Evolutionary conservation across 106 monocot genomes (phyloP), one percentile per base, ranked within the genome.

Genomic region (Cymbidium sinense): DNA sequence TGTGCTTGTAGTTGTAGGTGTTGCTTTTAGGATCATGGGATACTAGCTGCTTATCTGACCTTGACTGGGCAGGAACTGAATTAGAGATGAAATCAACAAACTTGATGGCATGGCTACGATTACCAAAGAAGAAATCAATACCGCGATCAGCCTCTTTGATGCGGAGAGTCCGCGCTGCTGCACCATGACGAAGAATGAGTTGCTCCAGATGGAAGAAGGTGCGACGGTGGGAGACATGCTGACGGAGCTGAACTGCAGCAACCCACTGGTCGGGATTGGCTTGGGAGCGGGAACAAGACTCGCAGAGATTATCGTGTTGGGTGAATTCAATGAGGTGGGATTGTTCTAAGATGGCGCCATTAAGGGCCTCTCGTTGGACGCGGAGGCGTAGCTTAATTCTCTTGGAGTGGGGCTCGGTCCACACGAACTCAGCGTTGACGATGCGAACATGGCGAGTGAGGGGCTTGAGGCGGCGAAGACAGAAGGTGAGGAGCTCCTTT

Each of bases 361-460:
- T 71, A 44, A 85, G 67, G n/a, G 84, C 88, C 83, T 98, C 91
- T 43, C 82, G 81, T 81, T 89, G 94, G 70, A 98, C 86, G 41
- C 82, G 86, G 33, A 98, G 80, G 44, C 79, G 83, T 50, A 94
- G 80, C 75, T 86, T 88, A 76, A 98, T 85, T 23, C 96, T 80
- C 84, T 94, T 98, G 51, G 91, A 94, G 82, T 98, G 96, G 62
- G 96, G 96, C 80, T 98, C 96, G 1, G 96, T 92, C 89, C 91
- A 98, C 58, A 89, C 75, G 83, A 92, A 89, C 79, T 87, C 92
- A 65, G 89, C 89, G 81, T 85, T 77, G 74, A 79, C 76, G 74
- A 92, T 76, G 69, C 78, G 76, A 37, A 86, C 77, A 47, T 65
- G 43, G 58, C 76, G 79, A 43, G 83, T 51, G 58, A 83, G 80